A percentile compares a stretch with the other conserved stretches of the same genome.
Evolutionary conservation across 768 basidiomycete species (phyloP).

Genomic region (Pulveroboletus ravenelii): DNA sequence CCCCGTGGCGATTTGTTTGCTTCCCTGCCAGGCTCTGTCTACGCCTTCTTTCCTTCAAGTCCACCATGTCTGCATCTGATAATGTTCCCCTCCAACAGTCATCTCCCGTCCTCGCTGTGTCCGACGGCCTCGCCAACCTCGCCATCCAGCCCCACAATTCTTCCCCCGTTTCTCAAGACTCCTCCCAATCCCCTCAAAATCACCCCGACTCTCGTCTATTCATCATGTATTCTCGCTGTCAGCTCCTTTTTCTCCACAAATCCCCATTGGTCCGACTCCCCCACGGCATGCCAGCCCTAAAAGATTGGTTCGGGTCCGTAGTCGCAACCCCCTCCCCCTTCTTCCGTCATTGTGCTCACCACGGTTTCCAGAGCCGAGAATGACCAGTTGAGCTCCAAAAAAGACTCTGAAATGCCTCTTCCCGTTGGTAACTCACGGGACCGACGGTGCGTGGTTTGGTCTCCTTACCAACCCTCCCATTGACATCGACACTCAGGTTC

Average conservation of each 20-base stretch:
- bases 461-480: not conserved
- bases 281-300: constrained; percentile 72
- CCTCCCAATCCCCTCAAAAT: constrained; percentile 15
- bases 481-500: constrained; percentile 44
- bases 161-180: constrained; percentile 11
- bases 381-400: constrained; percentile 39
- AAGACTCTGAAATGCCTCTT: constrained; percentile 57
- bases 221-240: constrained; percentile 63
- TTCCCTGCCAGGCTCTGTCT: constrained; percentile 5
- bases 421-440: constrained; percentile 54
- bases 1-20: constrained; percentile 14
- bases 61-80: constrained; percentile 34
- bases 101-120: constrained; percentile 25
- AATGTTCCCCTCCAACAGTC: constrained; percentile 13
- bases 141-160: constrained; percentile 20
- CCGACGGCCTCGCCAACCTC: constrained; percentile 31
- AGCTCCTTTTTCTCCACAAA: constrained; percentile 62
- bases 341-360: constrained; percentile 16
- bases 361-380: constrained; percentile 43
- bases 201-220: constrained; percentile 37
- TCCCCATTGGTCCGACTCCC: constrained; percentile 76
- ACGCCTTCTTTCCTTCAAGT: constrained; percentile 8
- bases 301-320: constrained; percentile 85
- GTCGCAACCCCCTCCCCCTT: constrained; percentile 10
- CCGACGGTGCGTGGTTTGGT: constrained; percentile 48